phyloP scores from a whole-genome alignment of 2,329 filamentous ascomycete species.

The Fusarium sp. region DNA sequence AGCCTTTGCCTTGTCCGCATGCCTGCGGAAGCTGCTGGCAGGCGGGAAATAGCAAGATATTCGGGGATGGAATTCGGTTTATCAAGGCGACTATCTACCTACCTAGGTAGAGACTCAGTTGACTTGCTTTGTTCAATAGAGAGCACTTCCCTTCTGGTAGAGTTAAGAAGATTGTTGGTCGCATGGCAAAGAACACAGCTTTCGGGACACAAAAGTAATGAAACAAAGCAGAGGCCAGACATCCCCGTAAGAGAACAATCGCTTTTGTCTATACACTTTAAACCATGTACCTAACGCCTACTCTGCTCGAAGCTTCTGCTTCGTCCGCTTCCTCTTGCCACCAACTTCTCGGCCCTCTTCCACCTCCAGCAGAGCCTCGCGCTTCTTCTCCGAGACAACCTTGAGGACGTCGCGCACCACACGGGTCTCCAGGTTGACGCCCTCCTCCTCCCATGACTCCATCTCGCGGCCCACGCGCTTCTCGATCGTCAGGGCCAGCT shows the following conservation, averaged over 20 bases:
- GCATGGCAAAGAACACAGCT: too few species aligned
- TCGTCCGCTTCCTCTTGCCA: constrained; percentile 78
- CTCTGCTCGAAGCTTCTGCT: constrained; percentile 63
- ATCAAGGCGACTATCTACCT: too few species aligned
- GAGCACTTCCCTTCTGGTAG: too few species aligned
- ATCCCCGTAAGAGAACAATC: not conserved
- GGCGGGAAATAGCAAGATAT: too few species aligned
- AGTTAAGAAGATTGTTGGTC: too few species aligned
- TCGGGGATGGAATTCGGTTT: too few species aligned
- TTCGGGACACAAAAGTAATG: too few species aligned
- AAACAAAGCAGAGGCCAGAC: not conserved
- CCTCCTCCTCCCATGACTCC: constrained; percentile 87
- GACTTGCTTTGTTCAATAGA: too few species aligned
- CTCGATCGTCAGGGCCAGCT: constrained; percentile 91
- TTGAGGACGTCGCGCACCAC: constrained; percentile 89
- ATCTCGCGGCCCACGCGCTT: constrained; percentile 81
- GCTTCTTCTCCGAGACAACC: constrained; percentile 93
- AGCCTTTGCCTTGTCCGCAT: too few species aligned
- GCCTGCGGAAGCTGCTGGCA: too few species aligned
- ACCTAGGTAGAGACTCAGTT: too few species aligned
- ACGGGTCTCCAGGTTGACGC: constrained; percentile 91
- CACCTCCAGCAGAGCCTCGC: constrained; percentile 89
- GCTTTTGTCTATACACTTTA: constrained; percentile 23
- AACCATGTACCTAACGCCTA: constrained; percentile 15
- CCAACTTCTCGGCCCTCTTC: constrained; percentile 92